Evolutionary conservation across 2,329 filamentous ascomycete species (phyloP).

Genomic region (Botrytis porri): DNA sequence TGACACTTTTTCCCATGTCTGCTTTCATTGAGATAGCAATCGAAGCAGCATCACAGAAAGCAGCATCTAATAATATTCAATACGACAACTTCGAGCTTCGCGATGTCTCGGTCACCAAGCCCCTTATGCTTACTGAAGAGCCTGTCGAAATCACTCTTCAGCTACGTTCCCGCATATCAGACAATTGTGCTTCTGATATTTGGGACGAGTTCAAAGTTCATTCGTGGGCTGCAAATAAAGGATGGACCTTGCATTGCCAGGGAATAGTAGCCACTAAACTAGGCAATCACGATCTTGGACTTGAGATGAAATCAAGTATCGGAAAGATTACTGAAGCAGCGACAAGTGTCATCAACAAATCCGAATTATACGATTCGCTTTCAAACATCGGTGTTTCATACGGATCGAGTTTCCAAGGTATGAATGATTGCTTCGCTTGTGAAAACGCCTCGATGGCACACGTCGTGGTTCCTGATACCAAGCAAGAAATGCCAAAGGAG

Average conservation of each 20-base stretch:
- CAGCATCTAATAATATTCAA: conserved; percentile 30
- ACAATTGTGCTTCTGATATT: conserved; percentile 29
- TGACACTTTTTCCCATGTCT: conserved; percentile 35
- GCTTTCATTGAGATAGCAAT: conserved; percentile 37
- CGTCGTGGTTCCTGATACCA: conserved; percentile 17
- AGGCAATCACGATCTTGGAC: neutral
- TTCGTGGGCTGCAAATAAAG: conserved; percentile 14
- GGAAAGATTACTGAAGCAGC: neutral
- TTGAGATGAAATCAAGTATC: neutral
- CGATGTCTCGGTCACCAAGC: conserved; percentile 11
- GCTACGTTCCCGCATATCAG: conserved; percentile 45
- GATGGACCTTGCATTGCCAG: conserved; percentile 50
- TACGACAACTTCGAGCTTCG: conserved; percentile 38
- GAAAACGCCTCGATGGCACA: neutral
- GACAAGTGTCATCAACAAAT: neutral
- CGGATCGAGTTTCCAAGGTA: conserved; percentile 45
- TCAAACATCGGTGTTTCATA: conserved; percentile 45
- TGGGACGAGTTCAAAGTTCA: conserved; percentile 21
- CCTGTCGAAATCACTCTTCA: conserved; percentile 51
- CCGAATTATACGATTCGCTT: conserved; percentile 18
- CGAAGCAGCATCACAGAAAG: conserved; percentile 32
- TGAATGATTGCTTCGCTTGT: conserved; percentile 20
- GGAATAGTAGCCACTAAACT: conserved; percentile 34
- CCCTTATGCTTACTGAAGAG: conserved; percentile 27
- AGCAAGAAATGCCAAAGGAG: conserved; percentile 38